Evolutionary conservation across 2,329 filamentous ascomycete genomes (phyloP).

Genomic region (Aureobasidium namibiae): DNA sequence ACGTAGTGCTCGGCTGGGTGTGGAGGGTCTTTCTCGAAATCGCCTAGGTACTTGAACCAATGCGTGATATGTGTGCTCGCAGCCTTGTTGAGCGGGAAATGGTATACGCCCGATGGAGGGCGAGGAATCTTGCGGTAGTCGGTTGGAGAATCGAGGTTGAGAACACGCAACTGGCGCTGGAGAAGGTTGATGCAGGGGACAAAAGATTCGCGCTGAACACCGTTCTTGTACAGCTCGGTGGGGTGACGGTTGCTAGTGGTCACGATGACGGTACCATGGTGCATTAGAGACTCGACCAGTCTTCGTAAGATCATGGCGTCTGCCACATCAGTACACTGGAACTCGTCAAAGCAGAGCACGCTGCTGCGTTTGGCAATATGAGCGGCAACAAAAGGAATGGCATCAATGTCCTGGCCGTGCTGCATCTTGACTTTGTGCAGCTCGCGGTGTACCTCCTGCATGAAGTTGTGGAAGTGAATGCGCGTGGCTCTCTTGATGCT

Average conservation of each 20-base stretch:
- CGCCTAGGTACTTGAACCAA: constrained; percentile 92
- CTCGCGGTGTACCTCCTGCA: constrained; percentile 92
- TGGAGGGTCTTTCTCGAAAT: constrained; percentile 65
- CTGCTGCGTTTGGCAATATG: constrained; percentile 78
- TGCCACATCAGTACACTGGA: constrained; percentile 96
- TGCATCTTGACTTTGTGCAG: constrained; percentile 84
- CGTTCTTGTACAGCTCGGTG: constrained; percentile 94
- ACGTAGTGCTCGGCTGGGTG: constrained; percentile 73
- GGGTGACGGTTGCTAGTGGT: constrained; percentile 97
- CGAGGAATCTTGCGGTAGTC: constrained; percentile 97
- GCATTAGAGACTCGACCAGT: constrained; percentile 84
- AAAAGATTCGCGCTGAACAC: constrained; percentile 91
- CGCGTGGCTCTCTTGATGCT: constrained; percentile 76
- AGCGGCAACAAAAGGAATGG: constrained; percentile 85
- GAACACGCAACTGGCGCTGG: constrained; percentile 72
- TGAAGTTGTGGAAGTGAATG: constrained; percentile 99
- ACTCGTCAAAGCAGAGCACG: constrained; percentile 96
- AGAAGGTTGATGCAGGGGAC: constrained; percentile 91
- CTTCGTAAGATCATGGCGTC: constrained; percentile 94
- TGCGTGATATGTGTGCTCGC: constrained; percentile 77
- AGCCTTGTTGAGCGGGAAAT: constrained; percentile 72
- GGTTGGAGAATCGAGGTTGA: constrained; percentile 90
- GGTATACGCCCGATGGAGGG: constrained; percentile 87
- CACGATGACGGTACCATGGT: constrained; percentile 90
- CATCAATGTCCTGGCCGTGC: constrained; percentile 83